Conservation (phyloP, 1,284 basidiomycete species). For the Trichosporon ovoides region DNA sequence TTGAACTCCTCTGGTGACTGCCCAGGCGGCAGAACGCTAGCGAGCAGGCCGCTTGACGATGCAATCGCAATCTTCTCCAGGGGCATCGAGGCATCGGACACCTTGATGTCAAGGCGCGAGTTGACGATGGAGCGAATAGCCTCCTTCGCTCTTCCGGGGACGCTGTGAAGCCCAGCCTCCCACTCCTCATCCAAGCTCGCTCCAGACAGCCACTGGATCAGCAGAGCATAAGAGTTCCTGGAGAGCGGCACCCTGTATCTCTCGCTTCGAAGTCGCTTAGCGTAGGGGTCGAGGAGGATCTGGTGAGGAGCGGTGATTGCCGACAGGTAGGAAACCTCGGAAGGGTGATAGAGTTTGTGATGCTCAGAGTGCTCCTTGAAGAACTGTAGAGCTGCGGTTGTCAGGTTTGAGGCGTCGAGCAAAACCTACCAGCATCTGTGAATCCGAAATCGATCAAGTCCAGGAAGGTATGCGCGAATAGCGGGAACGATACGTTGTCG, state of each 20-base stretch:
- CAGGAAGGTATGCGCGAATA: constrained; percentile 95
- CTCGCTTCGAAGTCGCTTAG: constrained; percentile 80
- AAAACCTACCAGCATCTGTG: constrained; percentile 70
- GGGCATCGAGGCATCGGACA: constrained; percentile 58
- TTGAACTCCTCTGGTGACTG: constrained; percentile 68
- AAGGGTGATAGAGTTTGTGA: constrained; percentile 64
- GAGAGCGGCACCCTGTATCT: constrained; percentile 89
- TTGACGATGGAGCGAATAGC: constrained; percentile 91
- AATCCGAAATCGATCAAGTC: constrained; percentile 88
- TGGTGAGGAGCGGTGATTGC: constrained; percentile 78
- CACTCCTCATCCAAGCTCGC: constrained; percentile 73
- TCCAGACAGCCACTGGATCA: constrained; percentile 94
- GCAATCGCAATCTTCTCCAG: constrained; percentile 59
- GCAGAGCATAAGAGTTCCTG: constrained; percentile 81
- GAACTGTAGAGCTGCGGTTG: constrained; percentile 69
- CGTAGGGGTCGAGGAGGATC: constrained; percentile 74
- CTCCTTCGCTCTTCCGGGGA: constrained; percentile 55
- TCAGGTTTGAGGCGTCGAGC: constrained; percentile 54
- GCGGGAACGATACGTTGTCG: constrained; percentile 82
- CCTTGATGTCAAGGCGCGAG: constrained; percentile 81
- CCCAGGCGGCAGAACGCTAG: constrained; percentile 59
- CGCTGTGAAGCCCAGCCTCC: constrained; percentile 67
- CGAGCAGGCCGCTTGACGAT: constrained; percentile 65
- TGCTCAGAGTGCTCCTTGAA: constrained; percentile 66
- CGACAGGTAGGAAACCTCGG: constrained; percentile 72